These are phyloP conservation scores for Fragaria nilgerrensis DNA, from an alignment of 306 rosid species.

Conservation along the genomic window DNA sequence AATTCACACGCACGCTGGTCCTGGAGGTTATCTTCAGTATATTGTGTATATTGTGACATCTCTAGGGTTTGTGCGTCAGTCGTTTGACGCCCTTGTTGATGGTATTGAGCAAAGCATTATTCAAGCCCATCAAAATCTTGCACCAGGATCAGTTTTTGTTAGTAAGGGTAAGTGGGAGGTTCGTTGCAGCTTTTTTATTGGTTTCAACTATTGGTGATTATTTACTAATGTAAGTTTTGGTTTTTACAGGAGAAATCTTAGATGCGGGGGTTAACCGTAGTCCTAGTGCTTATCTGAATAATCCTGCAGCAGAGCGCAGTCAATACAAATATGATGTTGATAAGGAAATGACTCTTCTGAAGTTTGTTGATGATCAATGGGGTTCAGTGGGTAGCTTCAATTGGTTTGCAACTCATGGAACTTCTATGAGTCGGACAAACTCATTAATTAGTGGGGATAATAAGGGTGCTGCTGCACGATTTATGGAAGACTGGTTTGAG, in stretches of 20 bases:
- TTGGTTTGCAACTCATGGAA: slow-evolving; percentile 98
- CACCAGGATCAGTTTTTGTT: slow-evolving; percentile 70
- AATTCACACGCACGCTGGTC: slow-evolving; percentile 93
- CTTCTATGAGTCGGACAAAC: slow-evolving; percentile 94
- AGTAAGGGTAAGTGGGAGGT: slow-evolving; percentile 55
- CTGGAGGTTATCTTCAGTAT: slow-evolving; percentile 98
- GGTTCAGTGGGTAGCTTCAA: slow-evolving; percentile 89
- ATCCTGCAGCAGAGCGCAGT: slow-evolving; percentile 67
- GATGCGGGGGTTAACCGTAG: slow-evolving; percentile 91
- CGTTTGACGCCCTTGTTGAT: slow-evolving; percentile 81
- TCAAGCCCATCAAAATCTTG: slow-evolving; percentile 84
- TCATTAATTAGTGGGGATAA: slow-evolving; percentile 87
- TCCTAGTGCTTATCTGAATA: slow-evolving; percentile 91
- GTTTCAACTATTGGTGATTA: not conserved
- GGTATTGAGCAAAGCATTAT: slow-evolving; percentile 86
- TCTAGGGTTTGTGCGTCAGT: slow-evolving; percentile 85
- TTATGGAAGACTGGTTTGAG: slow-evolving; percentile 98
- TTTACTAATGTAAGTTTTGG: slow-evolving; percentile 13
- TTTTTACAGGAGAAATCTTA: slow-evolving; percentile 70
- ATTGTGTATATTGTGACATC: slow-evolving; percentile 79
- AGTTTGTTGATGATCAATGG: slow-evolving; percentile 78
- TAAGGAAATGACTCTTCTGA: slow-evolving; percentile 85
- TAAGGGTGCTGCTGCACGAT: slow-evolving; percentile 91
- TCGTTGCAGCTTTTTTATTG: not conserved
- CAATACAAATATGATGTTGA: slow-evolving; percentile 74